Conservation (phyloP, 1,139 yeast species). For the Pichia sp. region DNA sequence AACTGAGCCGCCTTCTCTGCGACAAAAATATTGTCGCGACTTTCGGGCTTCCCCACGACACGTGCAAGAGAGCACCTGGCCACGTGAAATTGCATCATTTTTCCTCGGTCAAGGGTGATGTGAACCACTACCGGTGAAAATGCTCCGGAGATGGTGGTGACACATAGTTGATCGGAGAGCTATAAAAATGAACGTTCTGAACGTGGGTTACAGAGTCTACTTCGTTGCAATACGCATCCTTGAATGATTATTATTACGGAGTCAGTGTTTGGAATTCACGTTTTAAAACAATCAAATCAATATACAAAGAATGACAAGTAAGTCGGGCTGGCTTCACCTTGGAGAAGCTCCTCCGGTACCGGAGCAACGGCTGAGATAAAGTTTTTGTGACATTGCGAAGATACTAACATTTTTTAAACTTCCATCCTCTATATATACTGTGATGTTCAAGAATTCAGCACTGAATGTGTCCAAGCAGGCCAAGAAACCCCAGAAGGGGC, state of each 20-base stretch:
- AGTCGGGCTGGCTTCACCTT: background rate
- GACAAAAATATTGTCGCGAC: background rate
- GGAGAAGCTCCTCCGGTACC: background rate
- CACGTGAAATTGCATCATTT: conserved; percentile 14
- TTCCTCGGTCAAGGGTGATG: background rate
- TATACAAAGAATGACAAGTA: conserved; percentile 7
- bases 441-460: conserved; percentile 31
- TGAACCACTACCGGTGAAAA: background rate
- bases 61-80: background rate
- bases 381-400: background rate
- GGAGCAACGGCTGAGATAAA: background rate
- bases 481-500: conserved; percentile 60
- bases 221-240: no score
- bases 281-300: background rate
- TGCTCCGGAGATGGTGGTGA: background rate
- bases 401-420: conserved; percentile 27
- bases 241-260: no score
- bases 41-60: background rate
- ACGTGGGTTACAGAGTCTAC: background rate
- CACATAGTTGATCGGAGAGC: background rate
- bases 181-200: background rate
- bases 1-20: background rate
- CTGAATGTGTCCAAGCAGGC: conserved; percentile 93
- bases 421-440: background rate
- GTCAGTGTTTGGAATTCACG: no score